Base-by-base conservation (phyloP, 2,329 filamentous ascomycete genomes). In the Talaromyces islandicus region DNA sequence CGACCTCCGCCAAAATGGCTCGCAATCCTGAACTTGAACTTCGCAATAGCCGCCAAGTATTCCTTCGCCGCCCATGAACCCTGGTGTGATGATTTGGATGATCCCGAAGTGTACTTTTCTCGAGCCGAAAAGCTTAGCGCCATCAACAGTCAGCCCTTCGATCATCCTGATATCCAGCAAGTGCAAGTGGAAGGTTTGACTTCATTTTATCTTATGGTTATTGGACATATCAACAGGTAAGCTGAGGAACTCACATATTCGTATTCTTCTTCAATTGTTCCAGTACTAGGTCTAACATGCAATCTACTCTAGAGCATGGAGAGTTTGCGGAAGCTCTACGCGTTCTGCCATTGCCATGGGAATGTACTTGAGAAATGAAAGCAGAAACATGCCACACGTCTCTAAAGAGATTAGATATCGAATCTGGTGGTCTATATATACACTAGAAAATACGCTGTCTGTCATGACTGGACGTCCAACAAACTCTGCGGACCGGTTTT, bases 391-490 rank as follows among this genome's bases (percentile, higher is more conserved):
- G 30, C 64, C 67, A 3, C 68, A 73, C 54, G 62, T 67, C 6
- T 74, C 75, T 5, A 77, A 75, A 60, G 75, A 78, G 64, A 71
- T 71, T 56, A 72, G 76, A n/a, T 77, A 77, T 62, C 69, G 75
- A 12, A 70, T 78, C 7, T 80, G 77, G 77, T 78, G 76, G 74
- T 72, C 76, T n/a, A 61, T 79, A 2, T 75, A 76, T 46, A 65
- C 70, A 35, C 65, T 79, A 11, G 77, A 79, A 64, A 73, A 72
- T 27, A 68, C 70, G n/a, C 67, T 79, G 11, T 75, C 70, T 59
- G 70, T 74, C 62, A 75, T 78, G 67, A 78, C 75, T 30, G 77
- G 77, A 29, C 73, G 77, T 46, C 74, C 75, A 3, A 73, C 70
- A 14, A 73, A 67, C 63, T 70, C 72, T 29, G 66, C 64, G 14